Evolutionary conservation across 352 stramenopile species (phyloP).

Genomic region (Pythium diclinum): DNA sequence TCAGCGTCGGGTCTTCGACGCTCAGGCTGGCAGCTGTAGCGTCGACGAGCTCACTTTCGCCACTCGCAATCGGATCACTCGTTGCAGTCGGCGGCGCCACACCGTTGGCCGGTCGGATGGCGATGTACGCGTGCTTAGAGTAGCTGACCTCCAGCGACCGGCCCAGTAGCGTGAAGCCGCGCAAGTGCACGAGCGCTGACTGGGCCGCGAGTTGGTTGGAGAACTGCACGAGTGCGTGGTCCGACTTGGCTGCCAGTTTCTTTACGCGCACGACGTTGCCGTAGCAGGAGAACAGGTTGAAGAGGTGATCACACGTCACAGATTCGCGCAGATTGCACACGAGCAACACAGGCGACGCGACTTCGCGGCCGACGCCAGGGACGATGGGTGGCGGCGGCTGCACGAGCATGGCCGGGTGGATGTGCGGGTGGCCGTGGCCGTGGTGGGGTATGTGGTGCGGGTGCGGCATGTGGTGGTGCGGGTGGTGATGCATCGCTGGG

Average conservation of each 20-base stretch:
- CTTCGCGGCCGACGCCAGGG: conserved; percentile 25
- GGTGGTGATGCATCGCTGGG: background rate
- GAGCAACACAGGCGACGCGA: conserved; percentile 47
- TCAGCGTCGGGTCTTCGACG: conserved; percentile 16
- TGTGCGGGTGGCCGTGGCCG: conserved; percentile 6
- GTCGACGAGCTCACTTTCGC: background rate
- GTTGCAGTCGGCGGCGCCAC: background rate
- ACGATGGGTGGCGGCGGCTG: conserved; percentile 15
- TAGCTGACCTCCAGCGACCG: conserved; percentile 60
- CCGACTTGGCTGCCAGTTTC: conserved; percentile 51
- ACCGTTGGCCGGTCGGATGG: conserved; percentile 26
- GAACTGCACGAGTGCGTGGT: conserved; percentile 64
- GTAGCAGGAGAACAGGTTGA: conserved; percentile 74
- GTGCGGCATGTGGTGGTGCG: conserved; percentile 4
- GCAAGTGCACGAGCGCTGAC: conserved; percentile 50
- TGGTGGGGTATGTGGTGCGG: conserved; percentile 6
- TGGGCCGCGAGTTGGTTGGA: conserved; percentile 37
- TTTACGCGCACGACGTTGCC: conserved; percentile 61
- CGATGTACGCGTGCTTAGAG: conserved; percentile 57
- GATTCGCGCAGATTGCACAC: conserved; percentile 52
- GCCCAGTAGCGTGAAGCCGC: conserved; percentile 49
- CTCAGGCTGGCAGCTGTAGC: background rate
- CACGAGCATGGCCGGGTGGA: conserved; percentile 1
- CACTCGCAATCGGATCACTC: background rate
- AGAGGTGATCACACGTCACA: conserved; percentile 57